Evolutionary conservation across 164 flowering plant species (phyloP).

Genomic region (Aristolochia fimbriata): DNA sequence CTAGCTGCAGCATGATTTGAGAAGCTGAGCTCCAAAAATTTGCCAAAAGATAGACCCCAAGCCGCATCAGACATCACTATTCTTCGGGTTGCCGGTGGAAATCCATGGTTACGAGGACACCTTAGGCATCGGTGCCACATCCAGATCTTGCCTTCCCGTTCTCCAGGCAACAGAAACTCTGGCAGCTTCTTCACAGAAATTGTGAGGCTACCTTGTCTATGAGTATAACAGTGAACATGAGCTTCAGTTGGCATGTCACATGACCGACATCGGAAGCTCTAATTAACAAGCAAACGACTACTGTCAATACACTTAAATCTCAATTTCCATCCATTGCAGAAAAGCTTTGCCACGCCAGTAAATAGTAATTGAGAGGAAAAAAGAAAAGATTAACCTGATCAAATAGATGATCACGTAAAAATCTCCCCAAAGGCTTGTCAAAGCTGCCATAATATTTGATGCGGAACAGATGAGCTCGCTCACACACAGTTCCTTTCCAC

Average conservation of each 20-base stretch:
- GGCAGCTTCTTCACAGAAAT: constrained; percentile 87
- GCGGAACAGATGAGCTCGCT: constrained; percentile 80
- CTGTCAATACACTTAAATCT: neutral
- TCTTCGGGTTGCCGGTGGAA: constrained; percentile 92
- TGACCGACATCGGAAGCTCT: constrained; percentile 65
- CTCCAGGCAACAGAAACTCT: constrained; percentile 67
- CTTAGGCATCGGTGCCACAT: constrained; percentile 98
- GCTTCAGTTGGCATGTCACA: constrained; percentile 98
- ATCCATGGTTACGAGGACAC: constrained; percentile 71
- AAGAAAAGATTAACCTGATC: constrained; percentile 46
- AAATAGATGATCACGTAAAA: constrained; percentile 78
- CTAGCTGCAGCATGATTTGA: constrained; percentile 99
- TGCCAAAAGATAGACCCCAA: constrained; percentile 98
- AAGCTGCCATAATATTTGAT: constrained; percentile 93
- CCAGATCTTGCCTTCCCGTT: constrained; percentile 94
- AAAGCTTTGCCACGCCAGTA: neutral
- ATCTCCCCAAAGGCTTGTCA: constrained; percentile 93
- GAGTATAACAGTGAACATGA: constrained; percentile 96
- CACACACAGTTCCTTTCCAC: constrained; percentile 98
- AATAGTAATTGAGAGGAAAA: neutral
- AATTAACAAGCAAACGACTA: constrained; percentile 8
- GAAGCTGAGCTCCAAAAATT: constrained; percentile 98
- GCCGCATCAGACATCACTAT: constrained; percentile 99
- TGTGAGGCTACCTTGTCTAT: constrained; percentile 90
- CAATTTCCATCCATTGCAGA: neutral